These are phyloP conservation scores for Eucalyptus tenuipes DNA, from an alignment of 345 rosid genomes.

Conservation along the genomic window DNA sequence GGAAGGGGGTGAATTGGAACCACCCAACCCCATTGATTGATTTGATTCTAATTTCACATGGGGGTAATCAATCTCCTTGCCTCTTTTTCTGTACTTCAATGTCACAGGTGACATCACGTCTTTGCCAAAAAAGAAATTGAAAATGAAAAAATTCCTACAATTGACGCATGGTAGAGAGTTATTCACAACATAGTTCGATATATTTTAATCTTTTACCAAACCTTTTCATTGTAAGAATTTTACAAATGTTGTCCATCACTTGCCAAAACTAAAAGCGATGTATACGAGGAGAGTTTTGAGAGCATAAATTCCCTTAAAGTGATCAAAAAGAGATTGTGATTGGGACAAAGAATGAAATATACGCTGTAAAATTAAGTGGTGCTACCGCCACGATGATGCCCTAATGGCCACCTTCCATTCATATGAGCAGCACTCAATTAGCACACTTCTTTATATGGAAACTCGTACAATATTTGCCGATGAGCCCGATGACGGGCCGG, in stretches of 20 bases:
- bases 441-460: background rate
- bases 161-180: too few species aligned
- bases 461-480: background rate
- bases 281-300: background rate
- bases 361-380: background rate
- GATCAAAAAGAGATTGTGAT: background rate
- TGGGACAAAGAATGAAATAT: background rate
- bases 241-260: background rate
- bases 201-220: background rate
- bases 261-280: background rate
- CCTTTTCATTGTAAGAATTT: background rate
- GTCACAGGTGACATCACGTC: too few species aligned
- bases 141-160: too few species aligned
- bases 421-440: background rate
- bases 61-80: too few species aligned
- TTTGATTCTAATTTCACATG: background rate
- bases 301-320: background rate
- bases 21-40: background rate
- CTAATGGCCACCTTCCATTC: background rate
- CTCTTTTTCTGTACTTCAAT: too few species aligned
- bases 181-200: accelerated
- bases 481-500: background rate
- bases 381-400: background rate
- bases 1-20: background rate
- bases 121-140: too few species aligned